Conservation (phyloP, 2,329 filamentous ascomycete genomes). For the Canariomyces notabilis region DNA sequence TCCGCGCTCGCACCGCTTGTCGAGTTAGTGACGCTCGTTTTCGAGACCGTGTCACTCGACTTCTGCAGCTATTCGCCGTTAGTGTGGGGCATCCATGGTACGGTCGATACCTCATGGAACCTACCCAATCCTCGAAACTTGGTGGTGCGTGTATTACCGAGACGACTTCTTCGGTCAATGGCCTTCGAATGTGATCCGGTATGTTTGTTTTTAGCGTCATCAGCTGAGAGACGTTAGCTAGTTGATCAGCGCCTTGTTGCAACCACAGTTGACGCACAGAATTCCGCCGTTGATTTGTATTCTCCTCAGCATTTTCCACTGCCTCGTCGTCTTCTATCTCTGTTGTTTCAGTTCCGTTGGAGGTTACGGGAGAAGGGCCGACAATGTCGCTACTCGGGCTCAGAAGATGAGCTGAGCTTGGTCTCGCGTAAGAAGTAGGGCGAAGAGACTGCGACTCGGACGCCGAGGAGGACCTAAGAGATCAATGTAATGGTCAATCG, state of each 20-base stretch:
- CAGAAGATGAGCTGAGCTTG: constrained; percentile 47
- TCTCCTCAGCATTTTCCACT: constrained; percentile 48
- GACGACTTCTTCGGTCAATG: constrained; percentile 68
- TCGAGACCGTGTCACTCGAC: constrained; percentile 33
- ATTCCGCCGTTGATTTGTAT: constrained; percentile 25
- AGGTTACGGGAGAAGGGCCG: constrained; percentile 79
- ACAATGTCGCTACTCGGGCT: constrained; percentile 65
- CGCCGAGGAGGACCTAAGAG: constrained; percentile 38
- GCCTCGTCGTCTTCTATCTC: constrained; percentile 80
- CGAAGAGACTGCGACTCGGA: constrained; percentile 46
- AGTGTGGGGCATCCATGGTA: constrained; percentile 19
- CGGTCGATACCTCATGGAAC: constrained; percentile 23
- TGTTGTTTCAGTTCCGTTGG: constrained; percentile 75
- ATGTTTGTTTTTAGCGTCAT: constrained; percentile 53
- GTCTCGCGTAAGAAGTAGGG: constrained; percentile 45
- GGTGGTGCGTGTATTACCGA: constrained; percentile 90
- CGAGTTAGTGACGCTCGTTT: constrained; percentile 18
- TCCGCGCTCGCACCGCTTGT: constrained; percentile 31
- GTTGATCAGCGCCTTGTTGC: not conserved
- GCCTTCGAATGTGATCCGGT: constrained; percentile 51
- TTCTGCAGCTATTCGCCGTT: constrained; percentile 32
- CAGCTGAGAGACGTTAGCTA: constrained; percentile 33
- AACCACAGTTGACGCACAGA: constrained; percentile 19
- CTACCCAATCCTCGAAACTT: constrained; percentile 75
- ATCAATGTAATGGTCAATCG: constrained; percentile 14